Conservation (phyloP, 495 filamentous ascomycete genomes). For the Penicillium odoratum region DNA sequence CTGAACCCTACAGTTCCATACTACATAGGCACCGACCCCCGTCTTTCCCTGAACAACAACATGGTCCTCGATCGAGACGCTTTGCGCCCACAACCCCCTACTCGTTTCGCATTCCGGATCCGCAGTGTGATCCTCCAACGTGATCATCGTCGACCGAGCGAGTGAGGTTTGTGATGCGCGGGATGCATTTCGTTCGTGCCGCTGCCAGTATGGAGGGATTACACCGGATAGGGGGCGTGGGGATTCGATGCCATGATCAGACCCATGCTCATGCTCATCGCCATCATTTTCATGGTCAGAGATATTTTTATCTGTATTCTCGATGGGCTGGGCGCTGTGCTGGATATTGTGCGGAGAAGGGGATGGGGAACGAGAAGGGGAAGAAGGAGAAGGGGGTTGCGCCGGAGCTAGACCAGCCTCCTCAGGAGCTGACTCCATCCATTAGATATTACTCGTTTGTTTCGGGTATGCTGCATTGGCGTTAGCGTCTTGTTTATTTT, state of each 20-base stretch:
- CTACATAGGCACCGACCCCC: slow-evolving; percentile 68
- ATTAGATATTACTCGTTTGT: slow-evolving; percentile 30
- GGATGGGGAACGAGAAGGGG: too few relatives aligned
- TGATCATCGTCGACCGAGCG: slow-evolving; percentile 49
- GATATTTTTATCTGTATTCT: too few relatives aligned
- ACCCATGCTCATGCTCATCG: too few relatives aligned
- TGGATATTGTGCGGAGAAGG: neutral
- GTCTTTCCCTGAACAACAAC: slow-evolving; percentile 62
- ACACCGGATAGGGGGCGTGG: slow-evolving; percentile 39
- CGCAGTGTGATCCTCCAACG: slow-evolving; percentile 70
- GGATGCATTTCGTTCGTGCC: slow-evolving; percentile 42
- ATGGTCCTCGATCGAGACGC: slow-evolving; percentile 66
- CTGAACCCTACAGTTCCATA: slow-evolving; percentile 71
- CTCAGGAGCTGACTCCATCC: slow-evolving; percentile 49
- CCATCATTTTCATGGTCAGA: too few relatives aligned
- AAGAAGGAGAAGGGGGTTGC: too few relatives aligned
- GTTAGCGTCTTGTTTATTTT: neutral
- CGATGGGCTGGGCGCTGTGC: neutral
- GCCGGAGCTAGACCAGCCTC: slow-evolving; percentile 30
- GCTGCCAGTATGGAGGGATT: slow-evolving; percentile 53
- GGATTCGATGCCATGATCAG: neutral
- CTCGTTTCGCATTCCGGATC: slow-evolving; percentile 58
- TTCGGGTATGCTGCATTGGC: neutral
- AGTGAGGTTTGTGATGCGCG: slow-evolving; percentile 47
- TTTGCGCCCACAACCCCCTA: slow-evolving; percentile 65